Conservation (phyloP, 805 yeast species). For the Zygosaccharomyces bisporus region DNA sequence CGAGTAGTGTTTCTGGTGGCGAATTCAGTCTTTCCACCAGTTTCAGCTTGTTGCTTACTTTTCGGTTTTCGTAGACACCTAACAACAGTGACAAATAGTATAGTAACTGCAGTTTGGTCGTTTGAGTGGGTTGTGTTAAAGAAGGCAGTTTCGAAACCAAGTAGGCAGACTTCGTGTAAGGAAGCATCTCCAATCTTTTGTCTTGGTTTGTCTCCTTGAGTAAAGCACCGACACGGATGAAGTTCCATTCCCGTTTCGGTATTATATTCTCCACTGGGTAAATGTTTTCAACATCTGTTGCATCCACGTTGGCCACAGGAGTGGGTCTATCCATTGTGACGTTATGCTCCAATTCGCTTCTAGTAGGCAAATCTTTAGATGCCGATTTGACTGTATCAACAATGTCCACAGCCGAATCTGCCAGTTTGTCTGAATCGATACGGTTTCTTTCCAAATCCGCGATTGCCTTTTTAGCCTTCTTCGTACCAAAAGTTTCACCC, state of each 20-base stretch:
- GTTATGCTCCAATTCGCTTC: constrained; percentile 53
- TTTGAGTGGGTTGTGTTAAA: constrained; percentile 44
- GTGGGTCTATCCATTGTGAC: constrained; percentile 74
- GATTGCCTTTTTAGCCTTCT: constrained; percentile 90
- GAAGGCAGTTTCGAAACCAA: constrained; percentile 46
- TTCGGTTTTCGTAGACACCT: constrained; percentile 74
- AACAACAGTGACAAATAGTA: constrained; percentile 75
- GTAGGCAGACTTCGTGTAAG: constrained; percentile 56
- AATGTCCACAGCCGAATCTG: constrained; percentile 71
- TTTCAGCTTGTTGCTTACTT: constrained; percentile 55
- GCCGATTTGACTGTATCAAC: constrained; percentile 70
- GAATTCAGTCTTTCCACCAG: constrained; percentile 58
- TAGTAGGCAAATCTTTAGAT: constrained; percentile 71
- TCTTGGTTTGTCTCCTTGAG: constrained; percentile 51
- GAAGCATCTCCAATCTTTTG: constrained; percentile 55
- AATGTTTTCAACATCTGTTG: constrained; percentile 78
- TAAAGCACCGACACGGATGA: constrained; percentile 60
- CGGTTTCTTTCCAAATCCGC: constrained; percentile 74
- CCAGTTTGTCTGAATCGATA: constrained; percentile 79
- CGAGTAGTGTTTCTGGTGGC: constrained; percentile 71
- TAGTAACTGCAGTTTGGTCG: constrained; percentile 61
- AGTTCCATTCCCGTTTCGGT: constrained; percentile 58
- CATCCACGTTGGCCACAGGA: constrained; percentile 70
- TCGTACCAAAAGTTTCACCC: constrained; percentile 97
- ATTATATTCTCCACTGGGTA: constrained; percentile 73